phyloP scores from a whole-genome alignment of 108 stramenopile species.

The Nitzschia sp. region DNA sequence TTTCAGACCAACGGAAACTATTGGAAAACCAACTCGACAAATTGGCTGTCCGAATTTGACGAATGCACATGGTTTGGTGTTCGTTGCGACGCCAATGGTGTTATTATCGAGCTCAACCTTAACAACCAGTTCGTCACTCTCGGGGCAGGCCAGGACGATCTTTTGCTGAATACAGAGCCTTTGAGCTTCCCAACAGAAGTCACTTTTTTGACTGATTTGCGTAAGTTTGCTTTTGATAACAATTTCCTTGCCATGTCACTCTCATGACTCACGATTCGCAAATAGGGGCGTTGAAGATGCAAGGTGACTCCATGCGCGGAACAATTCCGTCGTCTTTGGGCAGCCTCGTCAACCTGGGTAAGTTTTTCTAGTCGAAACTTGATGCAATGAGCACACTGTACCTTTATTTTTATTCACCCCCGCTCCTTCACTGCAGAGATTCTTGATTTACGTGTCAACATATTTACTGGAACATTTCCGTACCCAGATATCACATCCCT shows the following conservation, averaged over 20 bases:
- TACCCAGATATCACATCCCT: neutral
- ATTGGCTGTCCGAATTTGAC: neutral
- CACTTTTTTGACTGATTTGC: neutral
- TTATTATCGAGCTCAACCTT: neutral
- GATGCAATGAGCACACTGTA: neutral
- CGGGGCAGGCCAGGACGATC: neutral
- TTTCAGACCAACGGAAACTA: neutral
- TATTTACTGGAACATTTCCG: conserved; percentile 1
- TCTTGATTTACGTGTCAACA: neutral
- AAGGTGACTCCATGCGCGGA: neutral
- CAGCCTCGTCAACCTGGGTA: neutral
- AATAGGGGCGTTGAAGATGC: neutral
- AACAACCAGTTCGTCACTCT: neutral
- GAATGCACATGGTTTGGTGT: neutral
- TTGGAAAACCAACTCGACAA: neutral
- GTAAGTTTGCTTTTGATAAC: neutral
- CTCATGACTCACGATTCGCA: neutral
- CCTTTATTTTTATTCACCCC: neutral
- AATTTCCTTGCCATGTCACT: neutral
- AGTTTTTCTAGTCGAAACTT: neutral
- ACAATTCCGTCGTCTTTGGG: neutral
- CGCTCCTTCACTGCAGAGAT: neutral
- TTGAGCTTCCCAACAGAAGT: neutral
- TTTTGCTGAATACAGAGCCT: neutral
- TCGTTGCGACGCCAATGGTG: neutral